Conservation (phyloP, 495 filamentous ascomycete species). For the Annulohypoxylon stygium region DNA sequence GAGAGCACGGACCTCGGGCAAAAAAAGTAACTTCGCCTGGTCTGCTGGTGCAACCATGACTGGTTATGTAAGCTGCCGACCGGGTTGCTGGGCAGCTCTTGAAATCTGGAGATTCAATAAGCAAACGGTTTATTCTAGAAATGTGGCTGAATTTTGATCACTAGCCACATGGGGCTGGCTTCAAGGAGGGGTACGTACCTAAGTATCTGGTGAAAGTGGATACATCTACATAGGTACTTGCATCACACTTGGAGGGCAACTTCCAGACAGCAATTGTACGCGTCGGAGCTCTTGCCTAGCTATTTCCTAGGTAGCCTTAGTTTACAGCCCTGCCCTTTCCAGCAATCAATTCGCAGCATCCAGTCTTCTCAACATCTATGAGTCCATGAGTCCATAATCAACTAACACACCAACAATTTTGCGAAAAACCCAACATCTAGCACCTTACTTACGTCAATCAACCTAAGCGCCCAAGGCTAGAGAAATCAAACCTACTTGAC, state of each 20-base stretch:
- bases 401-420: slow-evolving; percentile 1
- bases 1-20: slow-evolving; percentile 24
- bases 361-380: slow-evolving; percentile 17
- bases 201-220: background rate
- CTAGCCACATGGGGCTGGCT: background rate
- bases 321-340: slow-evolving; percentile 20
- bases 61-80: background rate
- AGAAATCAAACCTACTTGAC: background rate
- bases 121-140: no score
- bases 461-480: background rate
- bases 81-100: background rate
- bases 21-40: background rate
- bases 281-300: slow-evolving; percentile 50
- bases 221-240: background rate
- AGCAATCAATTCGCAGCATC: slow-evolving; percentile 30
- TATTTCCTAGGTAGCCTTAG: slow-evolving; percentile 25
- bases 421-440: slow-evolving; percentile 6
- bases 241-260: slow-evolving; percentile 6
- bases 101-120: background rate
- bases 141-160: background rate
- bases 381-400: no score
- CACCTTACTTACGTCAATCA: slow-evolving; percentile 17
- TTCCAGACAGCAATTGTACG: slow-evolving; percentile 29
- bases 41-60: background rate
- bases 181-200: background rate